Conservation (phyloP, 2,329 filamentous ascomycete genomes). For the Colletotrichum graminicola region DNA sequence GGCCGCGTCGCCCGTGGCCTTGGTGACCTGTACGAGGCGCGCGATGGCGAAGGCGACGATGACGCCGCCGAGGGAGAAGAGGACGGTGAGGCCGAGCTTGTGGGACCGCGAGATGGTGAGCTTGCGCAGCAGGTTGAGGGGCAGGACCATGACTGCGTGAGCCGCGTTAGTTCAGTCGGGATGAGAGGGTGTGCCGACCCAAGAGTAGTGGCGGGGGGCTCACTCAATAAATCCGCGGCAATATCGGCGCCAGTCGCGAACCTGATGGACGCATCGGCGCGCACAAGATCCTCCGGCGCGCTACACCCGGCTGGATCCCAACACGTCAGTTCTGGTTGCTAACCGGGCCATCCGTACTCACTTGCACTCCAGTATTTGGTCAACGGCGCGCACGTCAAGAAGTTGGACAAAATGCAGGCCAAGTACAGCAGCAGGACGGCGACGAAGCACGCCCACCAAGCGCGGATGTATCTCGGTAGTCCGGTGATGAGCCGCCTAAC, state of each 20-base stretch:
- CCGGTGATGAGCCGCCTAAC: too few species aligned
- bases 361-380: too few species aligned
- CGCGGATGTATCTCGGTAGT: too few species aligned
- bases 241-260: slow-evolving; percentile 28
- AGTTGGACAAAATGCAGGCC: too few species aligned
- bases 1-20: slow-evolving; percentile 33
- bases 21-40: slow-evolving; percentile 24
- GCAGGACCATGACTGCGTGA: slow-evolving; percentile 21
- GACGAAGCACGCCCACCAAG: too few species aligned
- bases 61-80: slow-evolving; percentile 37
- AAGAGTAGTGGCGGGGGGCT: background rate
- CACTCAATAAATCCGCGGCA: slow-evolving; percentile 20
- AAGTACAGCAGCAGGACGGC: too few species aligned
- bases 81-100: slow-evolving; percentile 35
- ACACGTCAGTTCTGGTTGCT: too few species aligned
- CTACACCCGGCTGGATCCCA: slow-evolving; percentile 18
- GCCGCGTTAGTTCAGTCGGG: slow-evolving; percentile 1
- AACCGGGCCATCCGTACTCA: background rate
- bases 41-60: slow-evolving; percentile 39
- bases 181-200: background rate
- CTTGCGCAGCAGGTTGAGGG: slow-evolving; percentile 28
- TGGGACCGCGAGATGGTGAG: slow-evolving; percentile 23
- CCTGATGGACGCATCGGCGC: slow-evolving; percentile 30
- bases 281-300: slow-evolving; percentile 23
- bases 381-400: too few species aligned